Evolutionary conservation across 805 yeast species (phyloP), one percentile per base, ranked within the genome.

Genomic region (Ogataea methylovora): DNA sequence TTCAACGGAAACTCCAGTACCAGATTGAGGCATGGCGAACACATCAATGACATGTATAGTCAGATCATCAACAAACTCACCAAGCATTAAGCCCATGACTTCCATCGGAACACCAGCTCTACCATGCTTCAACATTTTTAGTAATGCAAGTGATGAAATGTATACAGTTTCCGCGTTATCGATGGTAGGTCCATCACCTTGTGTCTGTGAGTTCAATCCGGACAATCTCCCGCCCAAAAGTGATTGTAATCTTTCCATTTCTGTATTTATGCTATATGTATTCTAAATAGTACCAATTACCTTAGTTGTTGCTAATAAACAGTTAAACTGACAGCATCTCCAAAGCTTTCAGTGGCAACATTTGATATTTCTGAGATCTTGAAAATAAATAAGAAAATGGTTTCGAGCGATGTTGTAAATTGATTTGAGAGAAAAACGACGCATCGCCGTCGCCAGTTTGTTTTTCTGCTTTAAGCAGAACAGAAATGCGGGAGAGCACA

Each of bases 1-100:
- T 59, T 92, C 98, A 38, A 92, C 99, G 38, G 95, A 83, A 14
- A 94, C 98, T 40, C 98, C 99, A 8, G 99, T 92, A 53, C 95
- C 94, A 16, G 61, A 54, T 65, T 92, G 98, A 14, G 99, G 99
- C 99, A 92, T 92, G 36, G 98, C 98, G 69, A 92, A 92, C 33
- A 94, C 98, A 55, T 92, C 99, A 36, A 86, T 86, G 26, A 92
- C 99, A 49, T 88, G 94, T 25, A 92, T 92, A 1, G 98, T 92
- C 60, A 83, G 90, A 41, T 92, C 97, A 58, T 92, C 98, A 19
- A 92, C 92, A 61, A 92, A 90, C 48, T 90, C 97, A 30, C 99
- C 99, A 41, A 94, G 71, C 99, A 92, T 92, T 44, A 92, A 69
- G 3, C 99, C 99, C 99, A 92, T 92, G 34, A 73, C 80, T 55